Evolutionary conservation across 1,284 basidiomycete genomes (phyloP), one percentile per base, ranked within the genome.

Genomic region (Psilocybe mexicana): DNA sequence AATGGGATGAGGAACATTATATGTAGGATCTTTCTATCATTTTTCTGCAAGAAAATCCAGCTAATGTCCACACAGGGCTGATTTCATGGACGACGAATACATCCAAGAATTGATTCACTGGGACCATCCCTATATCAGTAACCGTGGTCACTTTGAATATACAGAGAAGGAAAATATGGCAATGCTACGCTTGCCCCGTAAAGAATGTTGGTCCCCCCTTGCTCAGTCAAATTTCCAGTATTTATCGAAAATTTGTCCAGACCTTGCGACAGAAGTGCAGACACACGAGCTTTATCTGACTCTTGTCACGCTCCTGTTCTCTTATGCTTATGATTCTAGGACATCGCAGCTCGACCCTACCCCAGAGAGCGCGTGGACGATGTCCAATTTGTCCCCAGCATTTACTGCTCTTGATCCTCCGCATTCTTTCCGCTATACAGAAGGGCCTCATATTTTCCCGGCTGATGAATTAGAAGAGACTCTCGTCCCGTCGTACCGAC

Each of bases 331-430:
- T 69, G 91, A 93, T 61, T 79, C 81, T 49, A 84, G 90, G 43
- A 90, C 86, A 6, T 90, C 86, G 0, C 83, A 88, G 61, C 76
- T 79, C 51, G 91, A 93, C 61, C 83, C 90, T 24, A 92, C 88
- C 2, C 81, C 90, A 11, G 91, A 93, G 71, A 93, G 91, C 67
- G 86, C 89, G 23, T 93, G 90, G 90, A 93, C 91, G 2, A 78
- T 93, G 53, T 81, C 84, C 63, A 78, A 74, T 42, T 78, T 93
- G 54, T 83, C 82, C 6, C 86, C 91, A 44, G 83, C 84, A 2
- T 91, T 93, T 71, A 84, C 90, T 28, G 88, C 91, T 0, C 82
- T 93, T 30, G 88, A 92, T 68, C 82, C 86, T 28, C 82, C 87
- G 10, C 63, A 65, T 53, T 57, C 65, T 50, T 54, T 56, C 14